phyloP scores from a whole-genome alignment of 2,329 filamentous ascomycete genomes.

The Truncatella angustata region DNA sequence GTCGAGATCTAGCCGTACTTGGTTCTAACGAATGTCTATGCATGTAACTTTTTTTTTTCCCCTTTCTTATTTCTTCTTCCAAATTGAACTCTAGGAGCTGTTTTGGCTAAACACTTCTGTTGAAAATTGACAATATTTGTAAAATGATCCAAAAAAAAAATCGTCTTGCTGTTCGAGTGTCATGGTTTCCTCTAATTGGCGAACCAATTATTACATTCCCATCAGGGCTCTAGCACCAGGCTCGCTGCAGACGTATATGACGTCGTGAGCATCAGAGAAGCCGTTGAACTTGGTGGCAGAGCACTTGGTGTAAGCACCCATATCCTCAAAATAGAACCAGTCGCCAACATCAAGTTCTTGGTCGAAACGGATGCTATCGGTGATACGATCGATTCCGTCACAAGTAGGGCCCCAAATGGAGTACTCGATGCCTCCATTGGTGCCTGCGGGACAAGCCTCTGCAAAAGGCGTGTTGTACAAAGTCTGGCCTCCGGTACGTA shows the following conservation, averaged over 20 bases:
- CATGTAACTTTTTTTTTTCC: too few species aligned
- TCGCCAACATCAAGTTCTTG: slow-evolving; percentile 86
- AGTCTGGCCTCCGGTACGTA: slow-evolving; percentile 60
- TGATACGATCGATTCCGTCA: slow-evolving; percentile 95
- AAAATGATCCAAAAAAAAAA: too few species aligned
- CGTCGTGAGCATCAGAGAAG: slow-evolving; percentile 87
- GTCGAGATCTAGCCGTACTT: too few species aligned
- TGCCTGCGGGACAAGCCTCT: slow-evolving; percentile 38
- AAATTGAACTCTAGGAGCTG: too few species aligned
- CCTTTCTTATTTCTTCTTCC: too few species aligned
- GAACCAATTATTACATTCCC: slow-evolving; percentile 21
- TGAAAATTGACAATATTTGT: too few species aligned
- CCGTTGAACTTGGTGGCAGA: slow-evolving; percentile 98
- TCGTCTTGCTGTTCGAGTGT: too few species aligned
- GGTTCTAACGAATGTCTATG: too few species aligned
- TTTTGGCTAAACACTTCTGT: too few species aligned
- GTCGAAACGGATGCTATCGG: slow-evolving; percentile 73
- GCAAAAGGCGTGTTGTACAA: slow-evolving; percentile 56
- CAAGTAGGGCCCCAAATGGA: slow-evolving; percentile 98
- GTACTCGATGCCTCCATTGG: slow-evolving; percentile 67
- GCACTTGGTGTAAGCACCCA: slow-evolving; percentile 98
- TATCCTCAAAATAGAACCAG: slow-evolving; percentile 98
- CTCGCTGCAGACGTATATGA: slow-evolving; percentile 95
- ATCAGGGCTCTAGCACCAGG: slow-evolving; percentile 77
- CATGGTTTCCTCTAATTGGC: neutral